Conservation (phyloP, 805 yeast species). For the Nakazawaea sp. region DNA sequence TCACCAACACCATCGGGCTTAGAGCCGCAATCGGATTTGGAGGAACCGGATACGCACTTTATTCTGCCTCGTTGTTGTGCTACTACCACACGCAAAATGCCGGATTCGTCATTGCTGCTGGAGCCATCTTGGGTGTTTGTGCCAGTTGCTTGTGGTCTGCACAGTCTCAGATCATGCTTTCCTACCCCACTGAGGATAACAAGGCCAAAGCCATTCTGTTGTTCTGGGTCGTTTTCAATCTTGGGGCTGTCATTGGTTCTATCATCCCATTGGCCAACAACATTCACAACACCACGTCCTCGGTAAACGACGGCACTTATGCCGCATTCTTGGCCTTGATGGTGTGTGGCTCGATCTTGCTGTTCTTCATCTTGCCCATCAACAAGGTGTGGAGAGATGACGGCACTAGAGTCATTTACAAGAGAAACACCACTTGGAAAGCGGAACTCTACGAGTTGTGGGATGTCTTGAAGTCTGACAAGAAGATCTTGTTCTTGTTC, state of each 20-base stretch:
- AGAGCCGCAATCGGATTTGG: slow-evolving; percentile 40
- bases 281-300: slow-evolving; percentile 28
- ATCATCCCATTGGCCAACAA: slow-evolving; percentile 51
- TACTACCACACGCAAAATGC: slow-evolving; percentile 37
- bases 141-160: slow-evolving; percentile 56
- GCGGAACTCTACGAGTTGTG: slow-evolving; percentile 36
- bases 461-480: slow-evolving; percentile 30
- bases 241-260: slow-evolving; percentile 57
- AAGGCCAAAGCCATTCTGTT: slow-evolving; percentile 48
- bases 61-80: slow-evolving; percentile 44
- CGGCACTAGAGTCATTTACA: slow-evolving; percentile 38
- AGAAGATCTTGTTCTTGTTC: slow-evolving; percentile 41
- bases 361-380: slow-evolving; percentile 40
- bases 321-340: slow-evolving; percentile 49
- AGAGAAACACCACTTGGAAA: slow-evolving; percentile 38
- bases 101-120: slow-evolving; percentile 49
- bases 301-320: slow-evolving; percentile 42
- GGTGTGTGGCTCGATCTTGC: slow-evolving; percentile 37
- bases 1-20: slow-evolving; percentile 43
- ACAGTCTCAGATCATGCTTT: slow-evolving; percentile 48
- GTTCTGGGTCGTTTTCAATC: slow-evolving; percentile 56
- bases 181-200: slow-evolving; percentile 46
- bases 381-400: slow-evolving; percentile 41
- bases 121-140: slow-evolving; percentile 50
- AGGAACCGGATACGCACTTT: slow-evolving; percentile 48